Conservation (phyloP, 306 rosid genomes). For the Castanea mollissima region DNA sequence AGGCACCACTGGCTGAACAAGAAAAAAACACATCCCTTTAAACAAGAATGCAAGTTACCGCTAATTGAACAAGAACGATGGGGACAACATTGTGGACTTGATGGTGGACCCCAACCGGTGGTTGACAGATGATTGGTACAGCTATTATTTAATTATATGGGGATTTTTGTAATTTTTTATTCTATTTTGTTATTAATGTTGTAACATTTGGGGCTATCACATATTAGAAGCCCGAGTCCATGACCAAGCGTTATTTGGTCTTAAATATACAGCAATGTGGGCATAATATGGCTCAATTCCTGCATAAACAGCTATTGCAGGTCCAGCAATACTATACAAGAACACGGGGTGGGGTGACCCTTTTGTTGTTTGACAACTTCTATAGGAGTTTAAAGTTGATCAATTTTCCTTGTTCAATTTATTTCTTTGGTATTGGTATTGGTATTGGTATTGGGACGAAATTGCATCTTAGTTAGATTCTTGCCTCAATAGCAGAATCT, state of each 20-base stretch:
- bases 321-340: neutral
- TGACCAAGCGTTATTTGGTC: slow-evolving; percentile 1
- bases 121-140: slow-evolving; percentile 16
- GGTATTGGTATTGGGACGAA: neutral
- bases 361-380: neutral
- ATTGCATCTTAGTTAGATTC: neutral
- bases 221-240: slow-evolving; percentile 17
- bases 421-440: neutral
- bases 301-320: neutral
- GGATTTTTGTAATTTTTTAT: slow-evolving; percentile 10
- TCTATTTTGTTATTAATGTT: neutral
- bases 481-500: too few species aligned
- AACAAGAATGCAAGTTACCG: slow-evolving; percentile 11
- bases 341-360: neutral
- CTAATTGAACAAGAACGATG: slow-evolving; percentile 24
- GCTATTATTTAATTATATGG: neutral
- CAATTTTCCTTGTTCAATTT: slow-evolving; percentile 2
- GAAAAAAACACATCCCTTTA: neutral
- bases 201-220: slow-evolving; percentile 13
- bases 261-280: neutral
- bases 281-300: slow-evolving; percentile 3
- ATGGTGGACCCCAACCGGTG: neutral
- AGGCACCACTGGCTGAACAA: neutral
- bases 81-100: slow-evolving; percentile 21
- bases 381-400: slow-evolving; percentile 6